Conservation (phyloP, 2,329 filamentous ascomycete genomes). For the Penicillium carneum region DNA sequence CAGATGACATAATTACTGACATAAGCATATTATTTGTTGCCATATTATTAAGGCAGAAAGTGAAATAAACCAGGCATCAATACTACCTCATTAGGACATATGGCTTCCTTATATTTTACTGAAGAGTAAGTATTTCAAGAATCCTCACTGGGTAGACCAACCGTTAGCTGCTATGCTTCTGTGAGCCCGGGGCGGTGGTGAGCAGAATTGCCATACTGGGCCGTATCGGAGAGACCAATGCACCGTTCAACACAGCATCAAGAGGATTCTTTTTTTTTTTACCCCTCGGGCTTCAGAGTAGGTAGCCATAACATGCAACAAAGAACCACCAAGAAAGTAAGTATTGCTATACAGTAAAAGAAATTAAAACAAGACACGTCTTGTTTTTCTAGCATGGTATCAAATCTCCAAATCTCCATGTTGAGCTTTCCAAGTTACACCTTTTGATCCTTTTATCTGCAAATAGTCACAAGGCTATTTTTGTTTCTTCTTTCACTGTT, state of each 20-base stretch:
- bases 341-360: no score
- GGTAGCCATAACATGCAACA: not conserved
- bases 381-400: not conserved
- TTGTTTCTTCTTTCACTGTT: not conserved
- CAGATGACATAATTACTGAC: constrained; percentile 19
- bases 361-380: not conserved
- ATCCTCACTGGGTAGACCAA: constrained; percentile 1
- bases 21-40: not conserved
- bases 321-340: not conserved
- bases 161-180: not conserved
- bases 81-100: not conserved
- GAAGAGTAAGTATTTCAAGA: not conserved
- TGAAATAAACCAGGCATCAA: not conserved
- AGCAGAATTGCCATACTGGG: not conserved
- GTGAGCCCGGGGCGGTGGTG: not conserved
- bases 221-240: not conserved
- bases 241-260: not conserved
- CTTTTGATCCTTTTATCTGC: not conserved
- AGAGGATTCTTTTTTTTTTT: not conserved
- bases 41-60: not conserved
- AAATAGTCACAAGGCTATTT: no score
- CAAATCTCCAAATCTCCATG: not conserved
- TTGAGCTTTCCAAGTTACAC: not conserved
- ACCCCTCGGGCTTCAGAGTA: not conserved
- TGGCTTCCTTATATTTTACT: not conserved